These are phyloP conservation scores for Fusarium pseudonygamai DNA, from an alignment of 2,329 filamentous ascomycete species.

Conservation along the genomic window DNA sequence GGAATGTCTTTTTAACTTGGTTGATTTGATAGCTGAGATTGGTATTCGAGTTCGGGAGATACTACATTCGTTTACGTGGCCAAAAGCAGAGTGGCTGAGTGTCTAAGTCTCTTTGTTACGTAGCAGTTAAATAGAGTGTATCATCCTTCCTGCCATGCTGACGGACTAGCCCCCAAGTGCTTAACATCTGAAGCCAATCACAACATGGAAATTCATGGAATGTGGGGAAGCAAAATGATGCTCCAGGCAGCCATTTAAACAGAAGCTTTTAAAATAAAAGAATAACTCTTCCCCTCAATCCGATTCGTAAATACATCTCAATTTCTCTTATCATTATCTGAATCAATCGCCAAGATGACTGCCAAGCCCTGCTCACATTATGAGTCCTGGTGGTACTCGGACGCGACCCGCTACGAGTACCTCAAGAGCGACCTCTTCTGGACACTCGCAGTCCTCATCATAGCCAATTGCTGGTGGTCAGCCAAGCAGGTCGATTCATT, in stretches of 20 bases:
- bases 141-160: no score
- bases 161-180: neutral
- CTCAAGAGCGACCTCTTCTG: slow-evolving; percentile 27
- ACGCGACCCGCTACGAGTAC: slow-evolving; percentile 19
- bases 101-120: neutral
- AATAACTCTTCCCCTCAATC: no score
- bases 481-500: slow-evolving; percentile 1
- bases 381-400: slow-evolving; percentile 19
- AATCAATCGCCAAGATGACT: neutral
- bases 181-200: neutral
- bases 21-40: neutral
- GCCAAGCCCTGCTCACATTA: neutral
- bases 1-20: neutral
- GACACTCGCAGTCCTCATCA: slow-evolving; percentile 9
- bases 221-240: neutral
- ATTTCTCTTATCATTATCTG: neutral
- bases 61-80: neutral
- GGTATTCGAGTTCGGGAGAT: rapidly evolving
- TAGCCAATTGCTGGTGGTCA: slow-evolving; percentile 21
- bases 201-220: no score
- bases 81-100: neutral
- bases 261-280: neutral
- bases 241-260: slow-evolving; percentile 15
- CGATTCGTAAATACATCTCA: neutral
- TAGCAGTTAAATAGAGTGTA: neutral